Conservation (phyloP, 352 stramenopile genomes). For the Pythium periplocum region DNA sequence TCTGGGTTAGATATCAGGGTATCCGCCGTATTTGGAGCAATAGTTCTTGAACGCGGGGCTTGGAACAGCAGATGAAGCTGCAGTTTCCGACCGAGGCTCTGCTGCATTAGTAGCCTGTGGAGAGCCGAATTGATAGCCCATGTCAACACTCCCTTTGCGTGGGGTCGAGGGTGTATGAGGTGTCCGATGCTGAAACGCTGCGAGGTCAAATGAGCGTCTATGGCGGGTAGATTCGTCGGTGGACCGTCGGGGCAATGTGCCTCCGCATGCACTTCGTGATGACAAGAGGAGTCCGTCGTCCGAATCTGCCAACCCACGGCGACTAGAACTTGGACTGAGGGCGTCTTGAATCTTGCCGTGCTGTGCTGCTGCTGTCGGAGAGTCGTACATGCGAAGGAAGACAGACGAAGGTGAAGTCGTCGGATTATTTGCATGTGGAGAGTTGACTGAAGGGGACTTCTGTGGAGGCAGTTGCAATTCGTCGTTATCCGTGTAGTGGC, state of each 20-base stretch:
- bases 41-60: conserved; percentile 62
- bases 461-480: conserved; percentile 3
- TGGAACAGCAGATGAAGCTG: not conserved
- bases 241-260: not conserved
- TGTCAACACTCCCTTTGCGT: conserved; percentile 10
- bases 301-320: not conserved
- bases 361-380: conserved; percentile 31
- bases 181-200: conserved; percentile 6
- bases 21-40: conserved; percentile 85
- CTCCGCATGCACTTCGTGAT: conserved; percentile 4
- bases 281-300: conserved; percentile 3
- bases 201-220: conserved; percentile 38
- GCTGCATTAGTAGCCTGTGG: not conserved
- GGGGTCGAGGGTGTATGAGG: not conserved
- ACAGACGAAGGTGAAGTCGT: conserved; percentile 37
- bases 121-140: not conserved
- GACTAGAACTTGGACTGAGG: too few species aligned
- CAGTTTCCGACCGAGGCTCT: too few species aligned
- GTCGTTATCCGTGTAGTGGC: conserved; percentile 45
- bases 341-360: conserved; percentile 18
- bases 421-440: not conserved
- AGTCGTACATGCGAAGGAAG: conserved; percentile 72
- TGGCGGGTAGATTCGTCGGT: conserved; percentile 7
- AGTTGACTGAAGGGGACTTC: conserved; percentile 4
- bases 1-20: conserved; percentile 31